phyloP scores from a whole-genome alignment of 495 filamentous ascomycete species.

The Aspergillus diversus region DNA sequence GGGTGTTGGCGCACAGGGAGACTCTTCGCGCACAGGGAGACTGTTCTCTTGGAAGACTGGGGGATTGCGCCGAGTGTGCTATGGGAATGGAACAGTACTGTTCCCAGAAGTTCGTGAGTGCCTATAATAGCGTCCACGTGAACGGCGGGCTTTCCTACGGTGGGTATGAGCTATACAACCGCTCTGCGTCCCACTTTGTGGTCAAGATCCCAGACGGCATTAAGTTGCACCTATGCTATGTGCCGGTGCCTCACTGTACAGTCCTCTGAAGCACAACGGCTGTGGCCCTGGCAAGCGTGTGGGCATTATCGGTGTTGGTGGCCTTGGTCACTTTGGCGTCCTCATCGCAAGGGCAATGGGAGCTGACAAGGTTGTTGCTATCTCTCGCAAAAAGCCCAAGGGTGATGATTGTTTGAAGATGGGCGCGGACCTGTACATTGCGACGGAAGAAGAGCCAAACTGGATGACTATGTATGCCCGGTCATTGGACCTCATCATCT shows the following conservation, averaged over 20 bases:
- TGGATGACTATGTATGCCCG: slow-evolving; percentile 69
- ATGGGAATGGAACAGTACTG: slow-evolving; percentile 71
- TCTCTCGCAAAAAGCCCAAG: slow-evolving; percentile 71
- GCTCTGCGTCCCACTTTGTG: slow-evolving; percentile 72
- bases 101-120: slow-evolving; percentile 53
- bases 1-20: slow-evolving; percentile 82
- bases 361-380: slow-evolving; percentile 76
- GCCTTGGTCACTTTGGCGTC: slow-evolving; percentile 73
- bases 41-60: slow-evolving; percentile 63
- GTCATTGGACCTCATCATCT: slow-evolving; percentile 80
- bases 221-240: slow-evolving; percentile 86
- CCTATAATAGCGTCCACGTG: slow-evolving; percentile 41
- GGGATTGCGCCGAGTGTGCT: slow-evolving; percentile 72
- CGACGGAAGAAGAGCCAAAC: slow-evolving; percentile 75
- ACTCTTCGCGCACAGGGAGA: slow-evolving; percentile 75
- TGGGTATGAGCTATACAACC: slow-evolving; percentile 73
- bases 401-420: slow-evolving; percentile 68
- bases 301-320: slow-evolving; percentile 83
- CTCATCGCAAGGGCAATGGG: slow-evolving; percentile 69
- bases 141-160: slow-evolving; percentile 67
- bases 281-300: slow-evolving; percentile 82
- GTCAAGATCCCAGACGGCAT: slow-evolving; percentile 76
- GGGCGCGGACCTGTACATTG: slow-evolving; percentile 71
- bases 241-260: slow-evolving; percentile 78
- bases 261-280: slow-evolving; percentile 72